Evolutionary conservation across 805 yeast genomes (phyloP), one percentile per base, ranked within the genome.

Genomic region (Cyberlindnera mississippiensis): DNA sequence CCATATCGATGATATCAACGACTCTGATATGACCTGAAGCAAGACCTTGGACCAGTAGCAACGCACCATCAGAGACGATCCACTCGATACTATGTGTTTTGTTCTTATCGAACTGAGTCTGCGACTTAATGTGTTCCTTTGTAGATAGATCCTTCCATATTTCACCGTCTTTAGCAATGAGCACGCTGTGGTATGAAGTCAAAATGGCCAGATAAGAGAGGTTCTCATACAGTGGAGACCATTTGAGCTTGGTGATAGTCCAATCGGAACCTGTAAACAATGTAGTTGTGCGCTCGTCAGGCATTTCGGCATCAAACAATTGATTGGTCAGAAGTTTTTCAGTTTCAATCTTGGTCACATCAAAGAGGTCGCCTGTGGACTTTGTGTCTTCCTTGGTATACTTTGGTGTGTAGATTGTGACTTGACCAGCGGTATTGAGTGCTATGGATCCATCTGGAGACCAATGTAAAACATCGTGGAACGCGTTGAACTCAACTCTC

Each of bases 381-480:
- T 50, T 54, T 11, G 44, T 27, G 10, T 27, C 37, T 3, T 41
- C 35, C 12, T 50, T 41, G 24, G 28, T 39, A 20, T 55, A 51
- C 37, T 46, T 56, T 10, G 62, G 57, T 3, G 38, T 43, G 13
- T 53, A 28, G 9, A 57, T 15, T 1, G 57, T 53, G 13, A 56
- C 20, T 24, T 53, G 52, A 12, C 46, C 42, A 2, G 28, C 10
- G 1, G 58, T 49, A 40, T 56, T 53, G 7, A 57, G 6, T 6
- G 51, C 57, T n/a, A 57, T 16, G 11, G 53, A 45, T 1, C 62
- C 62, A 34, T 53, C 52, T 2, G 50, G 45, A 1, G 57, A 33
- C 62, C 62, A 57, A 13, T 43, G 31, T 2, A 57, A 24, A 2
- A 36, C 46, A 14, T 51, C 49, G 20, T 32, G 6, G 6, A 40